Base-by-base conservation (phyloP, 2,329 filamentous ascomycete genomes). In the Sporothrix globosa region DNA sequence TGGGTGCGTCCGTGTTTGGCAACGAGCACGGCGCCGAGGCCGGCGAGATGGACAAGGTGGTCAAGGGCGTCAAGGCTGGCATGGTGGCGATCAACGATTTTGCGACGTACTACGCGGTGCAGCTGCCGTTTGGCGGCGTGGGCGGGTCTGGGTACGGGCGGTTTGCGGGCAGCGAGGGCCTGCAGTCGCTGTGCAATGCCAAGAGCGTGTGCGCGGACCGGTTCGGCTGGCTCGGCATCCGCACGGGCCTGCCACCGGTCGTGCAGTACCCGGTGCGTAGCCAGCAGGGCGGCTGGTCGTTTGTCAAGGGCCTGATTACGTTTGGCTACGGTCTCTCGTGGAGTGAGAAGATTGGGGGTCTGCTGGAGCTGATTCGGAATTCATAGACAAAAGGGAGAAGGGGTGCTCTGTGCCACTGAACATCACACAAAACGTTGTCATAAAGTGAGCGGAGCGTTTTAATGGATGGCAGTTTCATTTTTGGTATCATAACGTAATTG, bases 51-150 rank as follows among this genome's bases (percentile, higher is more conserved):
- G 80, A 85, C 19, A 82, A 82, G 19, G 88, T 96, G 39, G 88
- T 95, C 1, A 81, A 81, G 24, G 87, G 88, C 30, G 85, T 97
- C 67, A 88, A 90, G 73, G 89, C 91, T 0, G 96, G 96, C 58
- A 97, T 97, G 91, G 92, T 98, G 0, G 89, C 93, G 30, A 88
- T 99, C 75, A 99, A 99, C 79, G 96, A 99, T 82, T 99, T 99
- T 77, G 96, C 90, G 24, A 91, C 89, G 39, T 97, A 90, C 80
- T 99, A 99, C 78, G 93, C 95, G 68, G 94, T 97, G 9, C 93
- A 97, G 80, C 82, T 99, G 52, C 96, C 96, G 0, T 99, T 99
- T 80, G 96, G 96, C 50, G 96, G 94, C 69, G 89, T 92, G n/a
- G 89, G 88, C 71, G 95, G 93, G 0, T 96, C 92, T 30, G 96